Percentiles rank a stretch among this genome's conserved stretches.
Evolutionary conservation across 2,329 filamentous ascomycete species (phyloP).

Genomic region (Fusarium foetens): DNA sequence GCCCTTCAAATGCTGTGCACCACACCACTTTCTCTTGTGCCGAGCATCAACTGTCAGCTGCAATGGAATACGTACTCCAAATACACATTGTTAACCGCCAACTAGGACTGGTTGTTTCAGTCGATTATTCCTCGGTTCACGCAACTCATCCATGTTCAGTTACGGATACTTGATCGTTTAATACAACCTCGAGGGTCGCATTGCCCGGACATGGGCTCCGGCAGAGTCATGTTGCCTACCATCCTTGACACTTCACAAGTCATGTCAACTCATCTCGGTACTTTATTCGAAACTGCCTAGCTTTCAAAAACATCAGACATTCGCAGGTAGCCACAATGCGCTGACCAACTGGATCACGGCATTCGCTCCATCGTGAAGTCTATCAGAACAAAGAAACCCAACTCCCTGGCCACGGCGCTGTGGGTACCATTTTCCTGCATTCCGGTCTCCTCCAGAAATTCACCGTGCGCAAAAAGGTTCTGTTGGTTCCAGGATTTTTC

Average conservation of each 20-base stretch:
- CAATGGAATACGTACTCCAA: neutral
- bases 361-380: conserved; percentile 11
- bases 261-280: conserved; percentile 8
- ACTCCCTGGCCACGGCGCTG: conserved; percentile 35
- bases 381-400: conserved; percentile 26
- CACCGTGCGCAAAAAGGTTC: conserved; percentile 1
- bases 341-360: conserved; percentile 2
- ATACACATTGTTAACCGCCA: conserved; percentile 2
- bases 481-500: conserved; percentile 18
- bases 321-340: conserved; percentile 14
- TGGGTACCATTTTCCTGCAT: conserved; percentile 8
- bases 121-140: conserved; percentile 9
- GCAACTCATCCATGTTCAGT: neutral
- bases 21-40: conserved; percentile 1
- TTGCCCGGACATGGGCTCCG: conserved; percentile 16
- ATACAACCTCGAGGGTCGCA: conserved; percentile 18
- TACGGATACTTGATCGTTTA: conserved; percentile 5
- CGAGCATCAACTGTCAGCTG: neutral
- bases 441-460: neutral
- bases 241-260: conserved; percentile 3
- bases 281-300: conserved; percentile 1
- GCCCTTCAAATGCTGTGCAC: conserved; percentile 3
- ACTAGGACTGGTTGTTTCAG: conserved; percentile 24
- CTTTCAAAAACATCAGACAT: conserved; percentile 2
- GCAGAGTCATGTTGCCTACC: conserved; percentile 18